Percentiles rank a stretch among this genome's conserved stretches.
These are phyloP conservation scores for Dactylellina drechsleri DNA, from an alignment of 2,329 filamentous ascomycete genomes.

Conservation along the genomic window DNA sequence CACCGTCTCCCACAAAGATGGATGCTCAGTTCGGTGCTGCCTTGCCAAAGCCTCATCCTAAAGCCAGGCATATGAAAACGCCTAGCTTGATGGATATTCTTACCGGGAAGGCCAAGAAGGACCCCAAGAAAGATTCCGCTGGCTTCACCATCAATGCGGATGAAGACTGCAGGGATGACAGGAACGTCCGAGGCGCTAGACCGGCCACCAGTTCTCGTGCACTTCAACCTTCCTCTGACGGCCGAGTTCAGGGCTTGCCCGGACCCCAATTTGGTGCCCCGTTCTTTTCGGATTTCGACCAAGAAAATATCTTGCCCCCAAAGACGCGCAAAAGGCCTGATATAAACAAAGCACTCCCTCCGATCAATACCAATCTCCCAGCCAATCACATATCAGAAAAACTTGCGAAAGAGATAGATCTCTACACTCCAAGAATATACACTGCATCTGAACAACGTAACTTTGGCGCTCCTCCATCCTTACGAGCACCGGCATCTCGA, in stretches of 20 bases:
- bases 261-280: conserved; percentile 17
- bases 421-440: conserved; percentile 43
- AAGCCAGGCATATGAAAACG: conserved; percentile 32
- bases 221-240: conserved; percentile 24
- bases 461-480: conserved; percentile 27
- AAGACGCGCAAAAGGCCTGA: conserved; percentile 14
- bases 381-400: not conserved
- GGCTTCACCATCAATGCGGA: conserved; percentile 49
- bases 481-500: conserved; percentile 28
- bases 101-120: conserved; percentile 36
- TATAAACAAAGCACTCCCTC: conserved; percentile 39
- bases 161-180: conserved; percentile 26
- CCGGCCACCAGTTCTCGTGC: conserved; percentile 1
- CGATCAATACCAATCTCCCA: conserved; percentile 46
- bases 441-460: conserved; percentile 44
- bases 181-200: not conserved
- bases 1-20: conserved; percentile 22
- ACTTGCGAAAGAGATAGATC: conserved; percentile 33
- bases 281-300: conserved; percentile 26
- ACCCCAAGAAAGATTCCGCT: conserved; percentile 23
- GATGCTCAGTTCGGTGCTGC: conserved; percentile 23
- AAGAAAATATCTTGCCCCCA: conserved; percentile 22
- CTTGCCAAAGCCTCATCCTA: conserved; percentile 20
- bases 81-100: conserved; percentile 44
- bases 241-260: conserved; percentile 11